phyloP scores from a whole-genome alignment of 2,329 filamentous ascomycete genomes.

The Zalaria obscura region DNA sequence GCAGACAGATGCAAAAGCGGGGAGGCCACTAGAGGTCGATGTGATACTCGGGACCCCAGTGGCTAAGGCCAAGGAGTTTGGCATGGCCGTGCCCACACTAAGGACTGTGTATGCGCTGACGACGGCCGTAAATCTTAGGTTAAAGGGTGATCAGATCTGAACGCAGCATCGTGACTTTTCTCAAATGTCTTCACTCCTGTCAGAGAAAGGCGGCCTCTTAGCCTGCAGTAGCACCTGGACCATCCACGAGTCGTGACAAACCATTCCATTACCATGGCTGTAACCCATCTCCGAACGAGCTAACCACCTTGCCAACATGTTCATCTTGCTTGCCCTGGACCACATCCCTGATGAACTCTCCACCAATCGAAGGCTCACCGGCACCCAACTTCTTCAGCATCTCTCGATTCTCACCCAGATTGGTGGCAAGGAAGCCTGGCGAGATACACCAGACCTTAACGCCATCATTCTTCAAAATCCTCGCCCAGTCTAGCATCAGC shows the following conservation, averaged over 20 bases:
- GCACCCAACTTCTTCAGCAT: slow-evolving; percentile 22
- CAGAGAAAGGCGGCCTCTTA: too few species aligned
- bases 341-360: slow-evolving; percentile 22
- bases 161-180: too few species aligned
- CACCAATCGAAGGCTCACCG: slow-evolving; percentile 20
- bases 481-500: slow-evolving; percentile 34
- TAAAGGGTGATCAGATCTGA: slow-evolving; percentile 1
- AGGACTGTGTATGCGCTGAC: slow-evolving; percentile 23
- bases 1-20: slow-evolving; percentile 28
- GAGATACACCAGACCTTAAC: slow-evolving; percentile 34
- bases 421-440: slow-evolving; percentile 34
- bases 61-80: slow-evolving; percentile 23
- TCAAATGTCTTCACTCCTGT: too few species aligned
- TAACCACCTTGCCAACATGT: slow-evolving; percentile 23
- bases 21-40: slow-evolving; percentile 30
- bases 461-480: slow-evolving; percentile 24
- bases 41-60: slow-evolving; percentile 31
- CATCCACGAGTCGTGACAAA: too few species aligned
- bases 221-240: too few species aligned
- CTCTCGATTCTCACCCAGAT: slow-evolving; percentile 19
- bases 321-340: slow-evolving; percentile 25
- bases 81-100: slow-evolving; percentile 24
- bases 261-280: slow-evolving; percentile 21
- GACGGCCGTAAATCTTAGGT: slow-evolving; percentile 12
- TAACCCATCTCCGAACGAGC: slow-evolving; percentile 13